Conservation (phyloP, 805 yeast species). For the Pichia gijzeniarum region DNA sequence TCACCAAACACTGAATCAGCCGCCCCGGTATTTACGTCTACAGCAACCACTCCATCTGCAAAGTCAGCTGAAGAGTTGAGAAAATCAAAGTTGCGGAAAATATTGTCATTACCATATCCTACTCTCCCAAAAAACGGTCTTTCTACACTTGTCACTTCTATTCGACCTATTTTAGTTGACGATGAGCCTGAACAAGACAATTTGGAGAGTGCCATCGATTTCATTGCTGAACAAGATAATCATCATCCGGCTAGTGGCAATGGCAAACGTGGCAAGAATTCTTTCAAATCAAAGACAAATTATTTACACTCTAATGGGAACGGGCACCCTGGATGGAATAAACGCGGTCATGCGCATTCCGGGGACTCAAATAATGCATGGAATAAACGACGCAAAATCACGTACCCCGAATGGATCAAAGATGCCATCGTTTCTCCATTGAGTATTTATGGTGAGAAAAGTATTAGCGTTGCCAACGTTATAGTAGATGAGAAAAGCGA, state of each 20-base stretch:
- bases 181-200: conserved; percentile 25
- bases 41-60: not conserved
- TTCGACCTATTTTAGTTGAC: conserved; percentile 33
- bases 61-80: conserved; percentile 11
- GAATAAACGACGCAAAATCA: conserved; percentile 27
- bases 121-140: conserved; percentile 59
- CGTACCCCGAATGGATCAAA: conserved; percentile 26
- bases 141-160: conserved; percentile 57
- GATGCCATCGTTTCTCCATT: conserved; percentile 22
- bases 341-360: not conserved
- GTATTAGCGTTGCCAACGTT: conserved; percentile 27
- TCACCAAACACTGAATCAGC: conserved; percentile 15
- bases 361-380: not conserved
- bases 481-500: conserved; percentile 17
- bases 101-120: conserved; percentile 39
- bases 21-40: no score
- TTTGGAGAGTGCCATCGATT: conserved; percentile 43
- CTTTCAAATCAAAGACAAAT: not conserved
- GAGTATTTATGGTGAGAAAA: conserved; percentile 26
- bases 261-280: not conserved
- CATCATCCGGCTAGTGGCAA: conserved; percentile 22
- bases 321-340: not conserved
- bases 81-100: conserved; percentile 18
- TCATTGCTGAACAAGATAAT: conserved; percentile 26
- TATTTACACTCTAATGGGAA: not conserved